These are phyloP conservation scores for Hylodesmum podocarpum DNA, from an alignment of 306 rosid species.

Conservation along the genomic window DNA sequence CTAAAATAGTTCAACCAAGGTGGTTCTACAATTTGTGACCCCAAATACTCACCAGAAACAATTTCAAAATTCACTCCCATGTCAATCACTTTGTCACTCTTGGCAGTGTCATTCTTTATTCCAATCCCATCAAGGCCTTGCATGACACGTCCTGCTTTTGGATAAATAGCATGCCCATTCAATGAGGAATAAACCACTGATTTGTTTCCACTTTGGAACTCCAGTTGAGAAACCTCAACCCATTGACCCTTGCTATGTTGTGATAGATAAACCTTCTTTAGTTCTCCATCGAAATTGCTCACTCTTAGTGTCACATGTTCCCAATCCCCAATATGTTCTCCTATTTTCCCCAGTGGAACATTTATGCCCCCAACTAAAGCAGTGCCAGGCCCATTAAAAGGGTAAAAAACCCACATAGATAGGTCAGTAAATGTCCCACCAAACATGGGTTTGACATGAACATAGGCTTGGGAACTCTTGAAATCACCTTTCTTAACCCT, in stretches of 20 bases:
- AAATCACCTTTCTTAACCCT: slow-evolving; percentile 35
- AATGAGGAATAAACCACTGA: slow-evolving; percentile 32
- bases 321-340: slow-evolving; percentile 40
- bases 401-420: slow-evolving; percentile 38
- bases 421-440: slow-evolving; percentile 40
- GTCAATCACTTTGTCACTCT: slow-evolving; percentile 28
- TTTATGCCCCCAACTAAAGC: slow-evolving; percentile 29
- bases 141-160: slow-evolving; percentile 32
- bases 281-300: slow-evolving; percentile 36
- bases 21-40: slow-evolving; percentile 19
- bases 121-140: slow-evolving; percentile 35
- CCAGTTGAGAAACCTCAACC: slow-evolving; percentile 28
- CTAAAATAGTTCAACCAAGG: slow-evolving; percentile 34
- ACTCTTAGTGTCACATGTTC: slow-evolving; percentile 37
- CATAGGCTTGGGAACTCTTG: slow-evolving; percentile 22
- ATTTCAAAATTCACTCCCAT: slow-evolving; percentile 23
- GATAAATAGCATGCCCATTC: slow-evolving; percentile 41
- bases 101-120: slow-evolving; percentile 30
- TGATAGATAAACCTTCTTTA: slow-evolving; percentile 29
- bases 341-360: slow-evolving; percentile 30
- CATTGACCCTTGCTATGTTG: slow-evolving; percentile 40
- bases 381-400: slow-evolving; percentile 38
- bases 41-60: slow-evolving; percentile 37
- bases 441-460: slow-evolving; percentile 42
- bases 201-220: slow-evolving; percentile 36